Base-by-base conservation (phyloP, 208 protist genomes). In the Angomonas ambiguus region DNA sequence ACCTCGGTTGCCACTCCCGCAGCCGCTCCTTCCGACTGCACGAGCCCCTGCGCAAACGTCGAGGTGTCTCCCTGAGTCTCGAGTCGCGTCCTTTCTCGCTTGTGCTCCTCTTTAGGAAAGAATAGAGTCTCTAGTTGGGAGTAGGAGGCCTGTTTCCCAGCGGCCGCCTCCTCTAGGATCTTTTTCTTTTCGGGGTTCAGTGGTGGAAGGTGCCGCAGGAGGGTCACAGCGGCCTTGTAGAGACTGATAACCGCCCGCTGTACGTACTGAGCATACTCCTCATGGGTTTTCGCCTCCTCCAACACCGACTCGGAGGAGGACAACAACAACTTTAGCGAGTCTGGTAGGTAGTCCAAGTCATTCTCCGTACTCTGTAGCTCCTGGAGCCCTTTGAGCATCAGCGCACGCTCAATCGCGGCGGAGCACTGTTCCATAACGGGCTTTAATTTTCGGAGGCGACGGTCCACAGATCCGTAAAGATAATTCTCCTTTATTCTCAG, bases 331-430 rank as follows among this genome's bases (percentile, higher is more conserved):
- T 74, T 60, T 48, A 84, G 65, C 22, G 78, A 59, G 24, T 70
- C 62, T 5, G 80, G 80, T 28, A 93, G 71, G 34, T 77, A 82
- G 48, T 22, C 42, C 20, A 82, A 62, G 61, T 89, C 77, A 4
- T 27, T 66, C 49, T 91, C 77, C 1, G 63, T 65, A 22, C 72
- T 71, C 55, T 91, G 83, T 56, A 93, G 61, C 68, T 91, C 84
- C 11, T 73, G 80, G 32, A 94, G 71, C 1, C 80, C 88, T 18
- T 85, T 74, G 24, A 94, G 71, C 18, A 92, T 72, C 60, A 70
- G 61, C 28, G 66, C 58, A 6, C 74, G 67, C 24, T 62, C 67
- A 30, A 57, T 57, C 25, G 63, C 73, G 56, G 62, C 79, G 18
- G 82, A 73, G 51, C 74, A 75, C 3, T 65, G 55, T 32, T 56